Conservation (phyloP, 1,284 basidiomycete genomes). For the Heterobasidion irregulare region DNA sequence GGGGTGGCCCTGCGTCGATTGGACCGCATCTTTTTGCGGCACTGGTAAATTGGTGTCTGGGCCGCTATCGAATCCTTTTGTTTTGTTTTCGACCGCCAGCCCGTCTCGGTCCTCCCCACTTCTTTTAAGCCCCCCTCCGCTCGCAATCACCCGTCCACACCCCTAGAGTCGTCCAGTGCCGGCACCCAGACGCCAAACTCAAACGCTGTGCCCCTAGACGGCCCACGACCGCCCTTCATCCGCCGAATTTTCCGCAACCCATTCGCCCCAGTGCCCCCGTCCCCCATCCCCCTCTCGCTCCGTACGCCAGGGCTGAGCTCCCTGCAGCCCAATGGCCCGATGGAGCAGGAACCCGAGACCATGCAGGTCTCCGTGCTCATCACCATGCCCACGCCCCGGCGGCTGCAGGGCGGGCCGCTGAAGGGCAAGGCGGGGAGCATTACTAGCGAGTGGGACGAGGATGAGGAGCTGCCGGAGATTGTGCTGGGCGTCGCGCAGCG, state of each 20-base stretch:
- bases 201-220: not conserved
- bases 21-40: not conserved
- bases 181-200: not conserved
- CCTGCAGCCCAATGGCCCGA: not conserved
- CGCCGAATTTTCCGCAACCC: constrained; percentile 5
- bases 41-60: not conserved
- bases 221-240: not conserved
- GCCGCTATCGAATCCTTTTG: not conserved
- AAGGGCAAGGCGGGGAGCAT: constrained; percentile 22
- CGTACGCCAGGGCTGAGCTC: not conserved
- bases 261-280: constrained; percentile 3
- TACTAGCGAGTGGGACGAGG: constrained; percentile 15
- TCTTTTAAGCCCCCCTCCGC: not conserved
- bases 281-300: not conserved
- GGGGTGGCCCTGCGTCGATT: not conserved
- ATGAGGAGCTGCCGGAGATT: constrained; percentile 36
- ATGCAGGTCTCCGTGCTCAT: constrained; percentile 52
- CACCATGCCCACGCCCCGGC: constrained; percentile 46
- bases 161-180: not conserved
- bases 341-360: constrained; percentile 6
- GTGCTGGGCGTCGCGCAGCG: constrained; percentile 34
- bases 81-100: not conserved
- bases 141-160: not conserved
- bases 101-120: constrained; percentile 4
- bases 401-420: constrained; percentile 9